Base-by-base conservation (phyloP, 2,329 filamentous ascomycete genomes). In the Ophiocordyceps robertsii region DNA sequence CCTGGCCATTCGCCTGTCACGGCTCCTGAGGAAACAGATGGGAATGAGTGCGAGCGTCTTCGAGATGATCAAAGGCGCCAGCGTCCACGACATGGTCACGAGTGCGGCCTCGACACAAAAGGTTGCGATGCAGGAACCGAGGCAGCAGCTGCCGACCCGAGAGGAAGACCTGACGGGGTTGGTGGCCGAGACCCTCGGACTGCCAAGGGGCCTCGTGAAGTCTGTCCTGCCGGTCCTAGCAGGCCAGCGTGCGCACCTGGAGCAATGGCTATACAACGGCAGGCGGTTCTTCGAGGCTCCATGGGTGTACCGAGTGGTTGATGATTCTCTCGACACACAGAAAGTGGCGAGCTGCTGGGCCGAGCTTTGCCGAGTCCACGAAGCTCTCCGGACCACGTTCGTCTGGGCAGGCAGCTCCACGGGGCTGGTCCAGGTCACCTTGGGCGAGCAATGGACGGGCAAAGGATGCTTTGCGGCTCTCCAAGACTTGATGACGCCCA, bases 281-380 rank as follows among this genome's bases (percentile, higher is more conserved):
- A 52, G 48, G 43, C 44, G 52, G n/a, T 54, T 54, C 46, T 51
- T 53, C 24, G 52, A 54, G 33, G 48, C 52, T 8, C 52, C 52
- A 3, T 54, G 52, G 52, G 49, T 47, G n/a, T 54, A 48, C 43
- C 46, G 46, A 9, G 24, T 53, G 13, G n/a, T 31, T 12, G 40
- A 43, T n/a, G 46, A 46, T 14, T 44, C 43, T 13, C 16, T 53
- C 6, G 42, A 46, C 19, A 31, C 21, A 12, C n/a, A 42, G 13
- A 41, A 32, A 12, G 37, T 51, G 16, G 36, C 16, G 12, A 27
- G 30, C 17, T 41, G 29, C 19, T 49, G 47, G 47, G 35, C 24
- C 11, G 40, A 42, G 38, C 43, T 49, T 13, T 43, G 43, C 38
- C 41, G 37, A 29, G 19, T 30, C 11, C 45, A 49, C 19, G 43